Conservation (phyloP, 768 basidiomycete species). For the Boletus subcaerulescens region DNA sequence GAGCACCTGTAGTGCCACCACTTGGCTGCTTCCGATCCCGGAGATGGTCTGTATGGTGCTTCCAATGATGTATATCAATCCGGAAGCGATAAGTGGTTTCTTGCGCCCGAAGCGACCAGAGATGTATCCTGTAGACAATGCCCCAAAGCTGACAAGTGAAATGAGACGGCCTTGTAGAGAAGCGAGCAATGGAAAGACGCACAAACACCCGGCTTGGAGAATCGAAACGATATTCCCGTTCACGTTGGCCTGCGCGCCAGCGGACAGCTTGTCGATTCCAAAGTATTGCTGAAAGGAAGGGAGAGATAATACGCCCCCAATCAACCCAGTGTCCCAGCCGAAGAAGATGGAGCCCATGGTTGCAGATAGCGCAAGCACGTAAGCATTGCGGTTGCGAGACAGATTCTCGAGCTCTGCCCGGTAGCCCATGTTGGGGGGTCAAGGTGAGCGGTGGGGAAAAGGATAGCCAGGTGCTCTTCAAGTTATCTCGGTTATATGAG, state of each 20-base stretch:
- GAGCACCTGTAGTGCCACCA: constrained; percentile 37
- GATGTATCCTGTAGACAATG: constrained; percentile 39
- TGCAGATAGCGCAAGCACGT: constrained; percentile 42
- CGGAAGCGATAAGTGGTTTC: constrained; percentile 42
- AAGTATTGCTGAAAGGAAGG: constrained; percentile 48
- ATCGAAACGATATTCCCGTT: constrained; percentile 53
- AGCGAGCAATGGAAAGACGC: constrained; percentile 13
- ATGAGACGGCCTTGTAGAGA: not conserved
- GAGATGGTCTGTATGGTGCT: constrained; percentile 45
- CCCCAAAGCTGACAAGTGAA: constrained; percentile 37
- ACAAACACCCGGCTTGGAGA: constrained; percentile 50
- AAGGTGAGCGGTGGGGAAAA: not conserved
- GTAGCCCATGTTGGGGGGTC: constrained; percentile 23
- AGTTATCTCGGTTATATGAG: not conserved
- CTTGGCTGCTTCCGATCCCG: constrained; percentile 38
- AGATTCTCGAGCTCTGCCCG: constrained; percentile 22
- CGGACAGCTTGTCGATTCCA: constrained; percentile 39
- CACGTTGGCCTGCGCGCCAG: constrained; percentile 39
- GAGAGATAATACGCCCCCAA: constrained; percentile 48
- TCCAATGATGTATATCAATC: constrained; percentile 46
- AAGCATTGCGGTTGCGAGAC: constrained; percentile 42
- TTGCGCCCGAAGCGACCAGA: constrained; percentile 46
- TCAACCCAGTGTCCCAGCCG: constrained; percentile 50
- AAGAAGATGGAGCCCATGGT: constrained; percentile 48
- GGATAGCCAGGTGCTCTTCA: not conserved